These are phyloP conservation scores for Alternaria sp. DNA, from an alignment of 2,329 filamentous ascomycete species.

Conservation along the genomic window DNA sequence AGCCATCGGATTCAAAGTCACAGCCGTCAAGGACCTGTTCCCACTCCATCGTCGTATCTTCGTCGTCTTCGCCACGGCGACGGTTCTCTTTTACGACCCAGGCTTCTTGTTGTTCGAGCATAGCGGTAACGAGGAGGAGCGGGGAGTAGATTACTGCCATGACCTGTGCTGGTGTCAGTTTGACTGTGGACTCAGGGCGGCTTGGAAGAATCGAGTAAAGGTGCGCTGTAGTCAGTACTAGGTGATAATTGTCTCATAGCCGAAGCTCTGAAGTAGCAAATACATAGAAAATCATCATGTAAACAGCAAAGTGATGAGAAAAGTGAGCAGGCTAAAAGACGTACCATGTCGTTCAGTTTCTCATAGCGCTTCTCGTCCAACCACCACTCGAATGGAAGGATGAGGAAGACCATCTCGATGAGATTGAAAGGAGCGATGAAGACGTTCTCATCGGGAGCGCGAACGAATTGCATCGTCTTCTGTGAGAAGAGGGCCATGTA, in stretches of 20 bases:
- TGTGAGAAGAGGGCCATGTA: slow-evolving; percentile 92
- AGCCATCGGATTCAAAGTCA: slow-evolving; percentile 84
- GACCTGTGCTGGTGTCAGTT: slow-evolving; percentile 51
- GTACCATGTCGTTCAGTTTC: slow-evolving; percentile 76
- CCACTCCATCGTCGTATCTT: slow-evolving; percentile 91
- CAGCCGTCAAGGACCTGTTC: slow-evolving; percentile 77
- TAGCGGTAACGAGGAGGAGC: slow-evolving; percentile 79
- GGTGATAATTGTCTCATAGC: slow-evolving; percentile 99
- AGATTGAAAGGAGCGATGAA: slow-evolving; percentile 97
- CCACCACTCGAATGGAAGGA: slow-evolving; percentile 95
- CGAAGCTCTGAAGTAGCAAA: slow-evolving; percentile 99
- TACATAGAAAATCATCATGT: slow-evolving; percentile 95
- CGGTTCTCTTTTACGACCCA: slow-evolving; percentile 75
- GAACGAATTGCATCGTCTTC: slow-evolving; percentile 96
- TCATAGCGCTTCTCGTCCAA: slow-evolving; percentile 77
- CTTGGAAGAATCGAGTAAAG: background rate
- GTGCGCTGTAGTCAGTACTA: slow-evolving; percentile 71
- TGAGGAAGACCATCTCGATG: slow-evolving; percentile 81
- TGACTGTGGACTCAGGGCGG: background rate
- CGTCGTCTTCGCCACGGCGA: slow-evolving; percentile 82
- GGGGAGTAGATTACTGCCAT: slow-evolving; percentile 89
- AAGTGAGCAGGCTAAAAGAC: background rate
- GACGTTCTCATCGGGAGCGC: slow-evolving; percentile 96
- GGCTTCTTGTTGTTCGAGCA: slow-evolving; percentile 58
- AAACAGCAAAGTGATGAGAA: slow-evolving; percentile 39